These are phyloP conservation scores for Dissophora globulifera DNA, from an alignment of 192 early-diverging fungal genomes.

Conservation along the genomic window DNA sequence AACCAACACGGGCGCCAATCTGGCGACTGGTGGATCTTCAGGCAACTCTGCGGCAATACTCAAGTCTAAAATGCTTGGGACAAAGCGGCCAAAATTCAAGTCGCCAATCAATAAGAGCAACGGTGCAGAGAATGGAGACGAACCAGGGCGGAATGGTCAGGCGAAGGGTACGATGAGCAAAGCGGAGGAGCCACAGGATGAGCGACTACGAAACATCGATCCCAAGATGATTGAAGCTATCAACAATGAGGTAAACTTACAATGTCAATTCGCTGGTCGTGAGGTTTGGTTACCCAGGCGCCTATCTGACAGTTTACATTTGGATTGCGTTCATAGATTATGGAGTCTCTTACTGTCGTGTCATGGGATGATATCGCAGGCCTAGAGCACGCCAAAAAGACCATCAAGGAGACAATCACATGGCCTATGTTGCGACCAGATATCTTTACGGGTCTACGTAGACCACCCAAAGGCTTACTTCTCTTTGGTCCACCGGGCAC, in stretches of 20 bases:
- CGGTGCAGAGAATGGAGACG: conserved; percentile 7
- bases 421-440: conserved; percentile 82
- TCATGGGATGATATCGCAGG: conserved; percentile 91
- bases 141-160: not conserved
- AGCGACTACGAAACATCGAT: conserved; percentile 86
- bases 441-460: conserved; percentile 85
- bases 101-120: conserved; percentile 54
- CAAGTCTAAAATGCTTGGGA: conserved; percentile 17
- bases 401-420: conserved; percentile 83
- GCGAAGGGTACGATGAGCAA: conserved; percentile 5
- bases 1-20: not conserved
- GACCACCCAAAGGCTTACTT: conserved; percentile 85
- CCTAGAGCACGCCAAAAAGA: conserved; percentile 81
- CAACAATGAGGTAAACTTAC: conserved; percentile 75
- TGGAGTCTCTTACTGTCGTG: conserved; percentile 67
- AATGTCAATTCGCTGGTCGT: too few species aligned
- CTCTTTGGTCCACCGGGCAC: conserved; percentile 93
- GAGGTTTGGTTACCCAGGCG: too few species aligned
- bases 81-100: conserved; percentile 59
- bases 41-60: not conserved
- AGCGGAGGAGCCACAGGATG: conserved; percentile 62
- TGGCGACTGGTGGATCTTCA: not conserved
- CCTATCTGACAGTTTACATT: too few species aligned
- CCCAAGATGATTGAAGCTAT: conserved; percentile 90
- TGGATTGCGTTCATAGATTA: conserved; percentile 55